Evolutionary conservation across 495 filamentous ascomycete genomes (phyloP).

Genomic region (Geopyxis carbonaria): DNA sequence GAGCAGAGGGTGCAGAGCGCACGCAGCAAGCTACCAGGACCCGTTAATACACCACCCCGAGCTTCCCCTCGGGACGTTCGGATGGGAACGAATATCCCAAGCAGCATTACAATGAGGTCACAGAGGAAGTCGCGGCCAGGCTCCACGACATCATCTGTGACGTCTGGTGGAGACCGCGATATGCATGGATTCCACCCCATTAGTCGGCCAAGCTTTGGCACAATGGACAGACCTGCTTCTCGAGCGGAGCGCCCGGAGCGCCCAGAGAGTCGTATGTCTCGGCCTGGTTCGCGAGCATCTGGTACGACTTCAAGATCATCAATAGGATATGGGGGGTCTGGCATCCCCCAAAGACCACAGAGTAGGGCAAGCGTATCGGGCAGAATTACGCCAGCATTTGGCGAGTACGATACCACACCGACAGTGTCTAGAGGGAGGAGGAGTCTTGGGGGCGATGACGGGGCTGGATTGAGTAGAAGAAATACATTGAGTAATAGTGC

Average conservation of each 20-base stretch:
- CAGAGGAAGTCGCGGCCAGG: conserved; percentile 18
- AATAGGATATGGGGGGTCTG: not conserved
- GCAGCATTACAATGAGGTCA: conserved; percentile 14
- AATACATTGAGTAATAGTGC: conserved; percentile 17
- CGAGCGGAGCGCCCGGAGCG: conserved; percentile 6
- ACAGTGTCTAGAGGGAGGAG: conserved; percentile 7
- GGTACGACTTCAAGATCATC: conserved; percentile 16
- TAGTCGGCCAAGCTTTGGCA: conserved; percentile 11
- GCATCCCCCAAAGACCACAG: conserved; percentile 14
- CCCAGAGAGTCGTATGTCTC: conserved; percentile 4
- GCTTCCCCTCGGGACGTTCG: conserved; percentile 42
- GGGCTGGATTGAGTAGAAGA: conserved; percentile 10
- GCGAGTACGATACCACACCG: conserved; percentile 16
- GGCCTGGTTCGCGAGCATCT: conserved; percentile 12
- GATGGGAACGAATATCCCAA: not conserved
- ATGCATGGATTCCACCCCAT: conserved; percentile 4
- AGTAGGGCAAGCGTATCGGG: conserved; percentile 14
- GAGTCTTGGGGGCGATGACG: conserved; percentile 12
- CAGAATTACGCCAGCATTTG: conserved; percentile 1
- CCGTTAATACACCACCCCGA: conserved; percentile 62
- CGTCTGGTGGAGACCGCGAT: conserved; percentile 13
- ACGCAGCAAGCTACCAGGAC: conserved; percentile 74
- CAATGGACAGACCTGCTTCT: conserved; percentile 9
- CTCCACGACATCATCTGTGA: conserved; percentile 20
- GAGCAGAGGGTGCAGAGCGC: conserved; percentile 89